Evolutionary conservation across 352 stramenopile species (phyloP).

Genomic region (Discostella stelligera): DNA sequence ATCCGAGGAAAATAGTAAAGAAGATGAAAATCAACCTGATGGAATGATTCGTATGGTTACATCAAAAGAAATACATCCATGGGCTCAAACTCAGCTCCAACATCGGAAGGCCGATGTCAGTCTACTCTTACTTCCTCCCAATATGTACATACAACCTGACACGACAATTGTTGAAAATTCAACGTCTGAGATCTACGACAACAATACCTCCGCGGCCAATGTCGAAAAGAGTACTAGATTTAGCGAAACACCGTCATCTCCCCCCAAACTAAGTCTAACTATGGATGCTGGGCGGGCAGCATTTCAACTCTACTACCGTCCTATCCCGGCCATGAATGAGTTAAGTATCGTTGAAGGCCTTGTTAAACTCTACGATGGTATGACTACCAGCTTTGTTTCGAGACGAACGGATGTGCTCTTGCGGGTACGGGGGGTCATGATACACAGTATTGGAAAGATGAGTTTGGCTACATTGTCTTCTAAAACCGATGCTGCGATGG

Average conservation of each 20-base stretch:
- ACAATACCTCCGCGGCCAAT: neutral
- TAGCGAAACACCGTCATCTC: neutral
- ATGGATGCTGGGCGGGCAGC: slow-evolving; percentile 60
- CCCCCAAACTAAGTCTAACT: slow-evolving; percentile 48
- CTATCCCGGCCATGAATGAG: slow-evolving; percentile 76
- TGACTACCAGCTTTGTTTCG: slow-evolving; percentile 65
- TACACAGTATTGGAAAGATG: slow-evolving; percentile 74
- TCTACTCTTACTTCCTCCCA: slow-evolving; percentile 44
- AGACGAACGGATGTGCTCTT: slow-evolving; percentile 65
- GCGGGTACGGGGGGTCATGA: slow-evolving; percentile 69
- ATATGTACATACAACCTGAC: slow-evolving; percentile 32
- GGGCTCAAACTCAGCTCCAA: slow-evolving; percentile 35
- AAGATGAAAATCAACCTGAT: slow-evolving; percentile 10
- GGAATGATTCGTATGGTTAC: slow-evolving; percentile 14
- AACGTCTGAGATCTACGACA: slow-evolving; percentile 3
- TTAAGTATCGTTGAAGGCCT: slow-evolving; percentile 76
- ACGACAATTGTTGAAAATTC: slow-evolving; percentile 14
- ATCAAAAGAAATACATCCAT: slow-evolving; percentile 35
- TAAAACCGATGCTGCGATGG: slow-evolving; percentile 8
- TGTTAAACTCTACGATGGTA: slow-evolving; percentile 78
- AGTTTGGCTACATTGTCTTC: slow-evolving; percentile 63
- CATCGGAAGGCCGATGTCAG: slow-evolving; percentile 30
- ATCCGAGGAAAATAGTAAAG: neutral
- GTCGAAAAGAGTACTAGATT: slow-evolving; percentile 2
- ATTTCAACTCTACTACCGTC: slow-evolving; percentile 75